phyloP scores from a whole-genome alignment of 2,329 filamentous ascomycete species.

The Orbilia oligospora region DNA sequence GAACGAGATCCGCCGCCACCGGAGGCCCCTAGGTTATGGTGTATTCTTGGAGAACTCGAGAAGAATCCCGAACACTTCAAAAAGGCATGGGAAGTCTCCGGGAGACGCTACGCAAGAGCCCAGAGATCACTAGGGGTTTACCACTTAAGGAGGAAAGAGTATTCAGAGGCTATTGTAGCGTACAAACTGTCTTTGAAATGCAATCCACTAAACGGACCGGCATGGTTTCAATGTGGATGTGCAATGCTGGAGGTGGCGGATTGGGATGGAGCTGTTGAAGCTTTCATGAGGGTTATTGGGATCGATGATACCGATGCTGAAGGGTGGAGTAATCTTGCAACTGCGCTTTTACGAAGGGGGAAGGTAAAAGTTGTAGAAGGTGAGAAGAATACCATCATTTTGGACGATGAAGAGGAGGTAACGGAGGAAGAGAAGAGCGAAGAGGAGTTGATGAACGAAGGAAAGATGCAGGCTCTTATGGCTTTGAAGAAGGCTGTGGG shows the following conservation, averaged over 20 bases:
- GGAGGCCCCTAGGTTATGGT: slow-evolving; percentile 89
- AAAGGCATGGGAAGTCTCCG: slow-evolving; percentile 89
- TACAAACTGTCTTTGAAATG: slow-evolving; percentile 83
- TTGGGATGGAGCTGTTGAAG: slow-evolving; percentile 84
- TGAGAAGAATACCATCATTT: slow-evolving; percentile 52
- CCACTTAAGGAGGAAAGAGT: slow-evolving; percentile 78
- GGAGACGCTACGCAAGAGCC: slow-evolving; percentile 83
- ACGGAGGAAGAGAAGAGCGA: slow-evolving; percentile 66
- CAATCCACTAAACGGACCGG: slow-evolving; percentile 83
- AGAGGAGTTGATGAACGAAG: slow-evolving; percentile 62
- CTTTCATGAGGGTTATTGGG: slow-evolving; percentile 86
- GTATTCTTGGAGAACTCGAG: slow-evolving; percentile 92
- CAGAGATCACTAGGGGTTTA: slow-evolving; percentile 88
- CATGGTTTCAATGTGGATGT: slow-evolving; percentile 93
- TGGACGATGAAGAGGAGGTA: slow-evolving; percentile 63
- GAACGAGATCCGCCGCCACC: slow-evolving; percentile 78
- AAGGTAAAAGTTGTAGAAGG: slow-evolving; percentile 65
- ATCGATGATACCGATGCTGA: slow-evolving; percentile 90
- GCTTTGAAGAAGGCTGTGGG: slow-evolving; percentile 90
- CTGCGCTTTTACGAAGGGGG: slow-evolving; percentile 78
- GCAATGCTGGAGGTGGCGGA: slow-evolving; percentile 82
- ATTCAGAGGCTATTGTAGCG: slow-evolving; percentile 79
- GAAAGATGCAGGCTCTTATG: slow-evolving; percentile 71
- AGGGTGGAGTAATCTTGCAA: slow-evolving; percentile 94
- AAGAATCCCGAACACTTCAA: slow-evolving; percentile 81